Base-by-base conservation (phyloP, 768 basidiomycete species). In the Lentinula sp. region DNA sequence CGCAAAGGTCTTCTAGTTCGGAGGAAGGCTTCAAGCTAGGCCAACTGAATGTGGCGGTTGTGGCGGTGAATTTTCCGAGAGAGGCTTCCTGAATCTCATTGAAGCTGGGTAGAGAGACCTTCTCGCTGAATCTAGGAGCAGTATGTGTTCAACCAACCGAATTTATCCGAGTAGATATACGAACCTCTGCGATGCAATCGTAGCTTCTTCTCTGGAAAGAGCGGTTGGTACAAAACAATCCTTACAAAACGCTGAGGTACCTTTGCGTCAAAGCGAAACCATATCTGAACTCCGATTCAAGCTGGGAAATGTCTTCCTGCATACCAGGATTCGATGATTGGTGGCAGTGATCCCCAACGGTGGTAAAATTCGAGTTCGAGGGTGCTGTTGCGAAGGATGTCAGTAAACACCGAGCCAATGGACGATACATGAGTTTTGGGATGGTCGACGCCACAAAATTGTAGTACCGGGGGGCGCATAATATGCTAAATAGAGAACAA, bases 21-120 rank as follows among this genome's bases (percentile, higher is more conserved):
- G 77, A 81, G 28, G 77, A 76, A 63, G 77, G 71, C 64, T 73
- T 71, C 62, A 81, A 74, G 60, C 67, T 72, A n/a, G 78, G 78
- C 80, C 80, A 82, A 67, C 74, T 71, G 68, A 74, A 82, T 50
- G 78, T 76, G 62, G 80, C 75, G 59, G 74, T 78, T 51, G 76
- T 72, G 50, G 76, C 73, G 66, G 76, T 74, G 68, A 78, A 78
- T 55, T 78, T 72, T 23, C 76, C 75, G 57, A 79, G 69, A 52
- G 73, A 71, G 15, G 13, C 61, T 63, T 45, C 58, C 16, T 33
- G 65, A 28, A 9, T 59, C 63, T 45, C 56, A 18, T n/a, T 64
- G 36, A 9, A 62, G 60, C 45, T 63, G 36, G 49, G 41, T 32
- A 37, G 37, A 43, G 55, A 28, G 18, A 37, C 8, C 13, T 41